Conservation (phyloP, 352 stramenopile species). For the Globisporangium iwayamae region DNA sequence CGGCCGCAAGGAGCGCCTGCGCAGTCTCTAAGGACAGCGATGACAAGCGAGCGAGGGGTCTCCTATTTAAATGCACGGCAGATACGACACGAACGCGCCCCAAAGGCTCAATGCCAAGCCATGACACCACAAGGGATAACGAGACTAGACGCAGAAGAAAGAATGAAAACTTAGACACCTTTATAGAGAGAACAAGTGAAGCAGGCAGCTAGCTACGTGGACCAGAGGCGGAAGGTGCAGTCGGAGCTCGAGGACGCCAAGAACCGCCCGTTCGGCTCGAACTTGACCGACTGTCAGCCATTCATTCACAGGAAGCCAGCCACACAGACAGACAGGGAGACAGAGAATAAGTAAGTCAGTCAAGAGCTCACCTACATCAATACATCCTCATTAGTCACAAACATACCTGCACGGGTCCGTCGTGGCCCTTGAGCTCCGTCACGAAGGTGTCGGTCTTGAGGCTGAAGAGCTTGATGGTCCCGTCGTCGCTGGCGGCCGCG, state of each 20-base stretch:
- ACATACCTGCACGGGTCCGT: slow-evolving; percentile 90
- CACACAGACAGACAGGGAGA: not conserved
- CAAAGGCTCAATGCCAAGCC: not conserved
- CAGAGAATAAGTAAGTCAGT: not conserved
- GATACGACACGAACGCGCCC: slow-evolving; percentile 6
- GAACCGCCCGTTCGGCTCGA: slow-evolving; percentile 86
- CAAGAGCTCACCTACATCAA: not conserved
- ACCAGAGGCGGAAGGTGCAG: slow-evolving; percentile 92
- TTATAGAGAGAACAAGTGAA: slow-evolving; percentile 9
- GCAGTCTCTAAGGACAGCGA: slow-evolving; percentile 46
- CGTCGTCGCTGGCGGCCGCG: slow-evolving; percentile 88
- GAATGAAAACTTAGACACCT: slow-evolving; percentile 14
- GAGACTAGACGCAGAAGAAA: slow-evolving; percentile 10
- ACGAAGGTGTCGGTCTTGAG: slow-evolving; percentile 66
- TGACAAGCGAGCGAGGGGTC: not conserved
- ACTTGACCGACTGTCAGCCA: slow-evolving; percentile 72
- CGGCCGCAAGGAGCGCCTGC: slow-evolving; percentile 75
- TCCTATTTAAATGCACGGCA: slow-evolving; percentile 7
- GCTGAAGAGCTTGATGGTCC: slow-evolving; percentile 87
- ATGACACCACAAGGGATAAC: slow-evolving; percentile 4
- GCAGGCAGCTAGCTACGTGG: slow-evolving; percentile 21
- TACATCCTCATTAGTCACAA: slow-evolving; percentile 10
- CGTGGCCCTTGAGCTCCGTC: slow-evolving; percentile 86
- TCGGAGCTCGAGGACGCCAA: slow-evolving; percentile 91
- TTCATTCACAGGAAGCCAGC: not conserved